Base-by-base conservation (phyloP, 805 yeast species). In the Suhomyces canberraensis region DNA sequence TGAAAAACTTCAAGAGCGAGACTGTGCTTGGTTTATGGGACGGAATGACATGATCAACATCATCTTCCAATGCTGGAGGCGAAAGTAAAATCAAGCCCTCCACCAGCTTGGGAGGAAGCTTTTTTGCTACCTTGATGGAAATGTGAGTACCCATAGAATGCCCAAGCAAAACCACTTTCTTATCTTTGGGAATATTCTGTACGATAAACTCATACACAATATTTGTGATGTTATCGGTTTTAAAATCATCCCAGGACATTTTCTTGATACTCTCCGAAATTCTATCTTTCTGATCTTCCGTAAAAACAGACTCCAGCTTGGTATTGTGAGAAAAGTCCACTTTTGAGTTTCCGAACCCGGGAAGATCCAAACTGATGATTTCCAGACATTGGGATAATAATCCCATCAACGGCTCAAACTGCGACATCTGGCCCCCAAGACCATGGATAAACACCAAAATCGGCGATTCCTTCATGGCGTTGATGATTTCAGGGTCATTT, bases 361-460 rank as follows among this genome's bases (percentile, higher is more conserved):
- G 96, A 35, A 89, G 63, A 55, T 90, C 98, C 11, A 90, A 47
- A 0, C 90, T 76, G 27, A 84, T 52, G 14, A 88, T 73, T 38
- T 78, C 81, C 42, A 78, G 74, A 43, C 79, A 74, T 45, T 76
- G 79, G 22, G 82, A 64, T 46, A 85, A 75, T 35, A 77, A 66
- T 18, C 78, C 80, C 54, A 86, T 60, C 25, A 86, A 61, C 1
- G 82, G 79, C 50, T 85, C 93, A 56, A 90, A 90, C 56, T 89
- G 96, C 16, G 87, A 77, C 54, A 85, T 66, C 48, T 81, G 91
- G 2, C 98, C 98, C 1, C 97, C 98, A 15, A 91, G 59, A 0
- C 98, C 98, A 63, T 89, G 97, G 14, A 90, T 53, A 39, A 88
- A 76, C 2, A 87, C 60, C 4, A 84, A 58, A 2, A 80, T 63